A percentile compares a stretch with the other conserved stretches of the same genome.
phyloP scores from a whole-genome alignment of 2,329 filamentous ascomycete genomes.

The Diaporthe velutina region DNA sequence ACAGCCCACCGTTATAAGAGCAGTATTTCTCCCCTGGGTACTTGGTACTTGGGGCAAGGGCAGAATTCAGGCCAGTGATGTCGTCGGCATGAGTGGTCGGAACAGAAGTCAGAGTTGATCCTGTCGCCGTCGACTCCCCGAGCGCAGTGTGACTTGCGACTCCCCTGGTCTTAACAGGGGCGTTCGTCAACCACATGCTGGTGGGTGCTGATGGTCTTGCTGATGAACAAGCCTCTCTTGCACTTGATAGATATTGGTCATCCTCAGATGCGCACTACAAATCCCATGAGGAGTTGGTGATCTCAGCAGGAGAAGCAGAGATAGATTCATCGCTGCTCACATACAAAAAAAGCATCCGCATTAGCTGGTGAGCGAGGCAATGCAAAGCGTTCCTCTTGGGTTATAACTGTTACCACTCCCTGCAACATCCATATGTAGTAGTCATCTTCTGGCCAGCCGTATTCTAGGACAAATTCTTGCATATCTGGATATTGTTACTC shows the following conservation, averaged over 20 bases:
- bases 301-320: not conserved
- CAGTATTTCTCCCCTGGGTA: not conserved
- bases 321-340: not conserved
- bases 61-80: not conserved
- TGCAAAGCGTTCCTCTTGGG: not conserved
- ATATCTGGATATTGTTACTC: not conserved
- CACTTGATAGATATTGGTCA: not conserved
- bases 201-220: not conserved
- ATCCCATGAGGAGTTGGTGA: not conserved
- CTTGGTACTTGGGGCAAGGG: not conserved
- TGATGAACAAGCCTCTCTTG: not conserved
- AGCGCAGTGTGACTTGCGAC: not conserved
- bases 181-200: not conserved
- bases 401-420: not conserved
- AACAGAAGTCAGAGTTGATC: conserved; percentile 1
- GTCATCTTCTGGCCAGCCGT: not conserved
- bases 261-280: not conserved
- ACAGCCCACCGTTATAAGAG: not conserved
- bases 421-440: not conserved
- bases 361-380: not conserved
- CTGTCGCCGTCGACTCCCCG: not conserved
- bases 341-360: not conserved
- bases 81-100: not conserved
- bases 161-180: not conserved
- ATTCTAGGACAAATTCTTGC: not conserved